Conservation (phyloP, 2,329 filamentous ascomycete species). For the Juglanconis sp. region DNA sequence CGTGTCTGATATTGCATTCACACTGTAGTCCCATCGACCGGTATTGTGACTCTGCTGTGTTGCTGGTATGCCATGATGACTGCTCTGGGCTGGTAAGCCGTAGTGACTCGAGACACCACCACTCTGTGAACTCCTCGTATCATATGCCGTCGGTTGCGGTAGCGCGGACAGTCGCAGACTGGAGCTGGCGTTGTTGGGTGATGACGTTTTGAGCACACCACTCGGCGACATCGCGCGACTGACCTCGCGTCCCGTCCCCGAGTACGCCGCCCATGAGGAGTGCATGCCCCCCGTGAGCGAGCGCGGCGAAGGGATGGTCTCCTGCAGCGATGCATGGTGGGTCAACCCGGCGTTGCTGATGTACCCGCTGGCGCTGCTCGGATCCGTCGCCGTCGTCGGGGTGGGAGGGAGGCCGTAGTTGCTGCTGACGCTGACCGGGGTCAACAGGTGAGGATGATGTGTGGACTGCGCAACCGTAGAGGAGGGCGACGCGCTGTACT, state of each 20-base stretch:
- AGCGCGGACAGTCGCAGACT: slow-evolving; percentile 13
- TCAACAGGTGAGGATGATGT: slow-evolving; percentile 33
- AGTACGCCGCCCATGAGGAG: slow-evolving; percentile 16
- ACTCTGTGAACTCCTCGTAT: slow-evolving; percentile 12
- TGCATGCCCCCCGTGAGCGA: slow-evolving; percentile 16
- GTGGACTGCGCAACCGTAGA: slow-evolving; percentile 20
- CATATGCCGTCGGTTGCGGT: slow-evolving; percentile 15
- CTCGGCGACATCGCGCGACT: slow-evolving; percentile 15
- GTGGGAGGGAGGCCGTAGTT: slow-evolving; percentile 48
- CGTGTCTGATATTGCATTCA: slow-evolving; percentile 19
- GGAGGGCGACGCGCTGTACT: slow-evolving; percentile 64
- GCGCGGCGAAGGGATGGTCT: slow-evolving; percentile 16
- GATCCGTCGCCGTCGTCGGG: slow-evolving; percentile 36
- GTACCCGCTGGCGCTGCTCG: slow-evolving; percentile 36
- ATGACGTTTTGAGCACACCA: slow-evolving; percentile 15
- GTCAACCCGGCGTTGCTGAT: slow-evolving; percentile 33
- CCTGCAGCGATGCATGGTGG: slow-evolving; percentile 44
- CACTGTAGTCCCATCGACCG: slow-evolving; percentile 20
- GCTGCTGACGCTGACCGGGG: slow-evolving; percentile 34
- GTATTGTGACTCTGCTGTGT: slow-evolving; percentile 7
- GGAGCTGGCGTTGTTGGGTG: slow-evolving; percentile 10
- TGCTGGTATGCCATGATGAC: slow-evolving; percentile 12
- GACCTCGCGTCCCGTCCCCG: slow-evolving; percentile 9
- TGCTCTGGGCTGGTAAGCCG: slow-evolving; percentile 10
- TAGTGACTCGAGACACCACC: slow-evolving; percentile 12